Evolutionary conservation across 768 basidiomycete species (phyloP).

Genomic region (Boletus rex-veris): DNA sequence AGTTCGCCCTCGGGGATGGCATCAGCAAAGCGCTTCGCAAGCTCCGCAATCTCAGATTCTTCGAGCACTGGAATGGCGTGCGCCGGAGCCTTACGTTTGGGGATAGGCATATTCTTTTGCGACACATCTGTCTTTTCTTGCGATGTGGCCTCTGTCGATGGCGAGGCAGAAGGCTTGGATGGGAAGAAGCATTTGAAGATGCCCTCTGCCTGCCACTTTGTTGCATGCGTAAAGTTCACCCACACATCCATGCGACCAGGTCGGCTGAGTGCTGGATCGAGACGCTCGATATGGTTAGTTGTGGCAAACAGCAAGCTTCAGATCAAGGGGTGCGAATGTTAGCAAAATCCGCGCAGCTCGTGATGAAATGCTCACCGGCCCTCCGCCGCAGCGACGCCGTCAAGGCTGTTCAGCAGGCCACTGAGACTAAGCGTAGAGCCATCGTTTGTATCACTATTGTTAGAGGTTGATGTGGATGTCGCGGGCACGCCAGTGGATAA

Average conservation of each 20-base stretch:
- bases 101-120: conserved; percentile 62
- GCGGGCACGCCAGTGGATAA: conserved; percentile 74
- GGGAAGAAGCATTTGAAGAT: conserved; percentile 97
- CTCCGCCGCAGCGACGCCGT: conserved; percentile 82
- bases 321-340: conserved; percentile 14
- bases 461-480: conserved; percentile 40
- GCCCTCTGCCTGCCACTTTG: conserved; percentile 90
- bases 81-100: conserved; percentile 57
- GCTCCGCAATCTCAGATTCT: conserved; percentile 70
- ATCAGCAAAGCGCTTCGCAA: conserved; percentile 80
- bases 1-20: conserved; percentile 85
- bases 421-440: conserved; percentile 83
- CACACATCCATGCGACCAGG: conserved; percentile 92
- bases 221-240: conserved; percentile 88
- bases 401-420: conserved; percentile 81
- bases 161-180: conserved; percentile 35
- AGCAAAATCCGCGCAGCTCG: conserved; percentile 13
- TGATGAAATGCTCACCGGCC: conserved; percentile 57
- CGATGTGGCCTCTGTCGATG: conserved; percentile 11
- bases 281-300: conserved; percentile 90
- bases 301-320: conserved; percentile 81
- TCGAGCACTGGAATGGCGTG: conserved; percentile 66
- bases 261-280: conserved; percentile 84
- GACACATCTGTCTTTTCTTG: conserved; percentile 44
- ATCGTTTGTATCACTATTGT: conserved; percentile 51